Percentiles rank a stretch among this genome's conserved stretches.
Evolutionary conservation across 441 rosid genomes (phyloP).

Genomic region (Gossypium lobatum): DNA sequence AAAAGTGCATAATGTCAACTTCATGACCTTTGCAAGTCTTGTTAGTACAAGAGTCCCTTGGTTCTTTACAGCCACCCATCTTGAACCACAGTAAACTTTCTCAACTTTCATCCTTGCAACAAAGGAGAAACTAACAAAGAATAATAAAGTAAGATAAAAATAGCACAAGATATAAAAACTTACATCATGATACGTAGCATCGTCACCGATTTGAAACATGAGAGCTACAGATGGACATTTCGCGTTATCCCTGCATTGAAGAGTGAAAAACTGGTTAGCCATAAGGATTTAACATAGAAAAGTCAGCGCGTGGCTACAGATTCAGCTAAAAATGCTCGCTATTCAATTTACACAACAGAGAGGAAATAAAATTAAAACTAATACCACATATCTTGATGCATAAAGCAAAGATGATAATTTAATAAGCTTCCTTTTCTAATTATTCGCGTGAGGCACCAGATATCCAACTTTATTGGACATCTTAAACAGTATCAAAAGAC

Average conservation of each 20-base stretch:
- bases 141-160: not conserved
- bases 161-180: constrained; percentile 17
- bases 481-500: not conserved
- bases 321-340: constrained; percentile 2
- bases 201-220: constrained; percentile 87
- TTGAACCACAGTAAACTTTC: constrained; percentile 23
- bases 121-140: not conserved
- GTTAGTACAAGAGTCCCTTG: constrained; percentile 55
- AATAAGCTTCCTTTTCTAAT: not conserved
- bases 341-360: constrained; percentile 5
- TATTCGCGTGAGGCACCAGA: not conserved
- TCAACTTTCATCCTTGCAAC: constrained; percentile 12
- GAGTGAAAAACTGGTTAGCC: constrained; percentile 28
- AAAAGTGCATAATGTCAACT: constrained; percentile 98
- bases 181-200: constrained; percentile 82
- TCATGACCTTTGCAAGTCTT: constrained; percentile 92
- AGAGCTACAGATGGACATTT: constrained; percentile 88
- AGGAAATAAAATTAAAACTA: not conserved
- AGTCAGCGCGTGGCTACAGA: not conserved
- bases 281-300: constrained; percentile 10
- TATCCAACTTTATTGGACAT: constrained; percentile 7
- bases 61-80: constrained; percentile 98
- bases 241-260: constrained; percentile 51
- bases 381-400: not conserved
- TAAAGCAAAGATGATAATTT: not conserved